Evolutionary conservation across 164 flowering plant species (phyloP).

Genomic region (Chloranthus sessilifolius): DNA sequence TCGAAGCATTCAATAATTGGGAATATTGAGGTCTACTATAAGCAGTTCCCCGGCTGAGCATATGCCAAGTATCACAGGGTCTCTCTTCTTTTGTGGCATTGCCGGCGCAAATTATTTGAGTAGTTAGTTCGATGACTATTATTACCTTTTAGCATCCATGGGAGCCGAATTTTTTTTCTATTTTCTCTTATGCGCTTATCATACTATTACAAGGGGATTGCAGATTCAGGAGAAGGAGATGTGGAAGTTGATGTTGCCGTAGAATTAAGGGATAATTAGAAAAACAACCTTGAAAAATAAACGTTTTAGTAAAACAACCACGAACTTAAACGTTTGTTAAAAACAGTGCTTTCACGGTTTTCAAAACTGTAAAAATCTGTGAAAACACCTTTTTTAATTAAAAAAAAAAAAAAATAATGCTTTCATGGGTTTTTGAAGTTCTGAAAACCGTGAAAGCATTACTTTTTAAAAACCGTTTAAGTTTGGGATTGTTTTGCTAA

Average conservation of each 20-base stretch:
- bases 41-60: constrained; percentile 19
- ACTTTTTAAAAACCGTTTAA: too few relatives aligned
- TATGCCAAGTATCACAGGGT: constrained; percentile 54
- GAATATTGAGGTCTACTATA: constrained; percentile 8
- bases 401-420: too few relatives aligned
- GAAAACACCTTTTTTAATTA: too few relatives aligned
- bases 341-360: too few relatives aligned
- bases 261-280: too few relatives aligned
- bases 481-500: too few relatives aligned
- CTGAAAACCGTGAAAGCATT: too few relatives aligned
- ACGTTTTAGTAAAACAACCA: too few relatives aligned
- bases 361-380: too few relatives aligned
- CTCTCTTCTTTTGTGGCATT: constrained; percentile 31
- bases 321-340: too few relatives aligned
- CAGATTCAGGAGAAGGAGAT: neutral
- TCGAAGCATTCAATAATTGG: constrained; percentile 7
- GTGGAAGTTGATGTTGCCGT: neutral
- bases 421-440: too few relatives aligned
- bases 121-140: constrained; percentile 37
- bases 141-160: constrained; percentile 32
- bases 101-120: constrained; percentile 41
- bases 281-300: too few relatives aligned
- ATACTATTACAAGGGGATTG: constrained; percentile 40
- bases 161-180: constrained; percentile 28
- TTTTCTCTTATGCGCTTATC: constrained; percentile 28